Evolutionary conservation across 2,329 filamentous ascomycete species (phyloP), one percentile per base, ranked within the genome.

Genomic region (Aspergillus piperis): DNA sequence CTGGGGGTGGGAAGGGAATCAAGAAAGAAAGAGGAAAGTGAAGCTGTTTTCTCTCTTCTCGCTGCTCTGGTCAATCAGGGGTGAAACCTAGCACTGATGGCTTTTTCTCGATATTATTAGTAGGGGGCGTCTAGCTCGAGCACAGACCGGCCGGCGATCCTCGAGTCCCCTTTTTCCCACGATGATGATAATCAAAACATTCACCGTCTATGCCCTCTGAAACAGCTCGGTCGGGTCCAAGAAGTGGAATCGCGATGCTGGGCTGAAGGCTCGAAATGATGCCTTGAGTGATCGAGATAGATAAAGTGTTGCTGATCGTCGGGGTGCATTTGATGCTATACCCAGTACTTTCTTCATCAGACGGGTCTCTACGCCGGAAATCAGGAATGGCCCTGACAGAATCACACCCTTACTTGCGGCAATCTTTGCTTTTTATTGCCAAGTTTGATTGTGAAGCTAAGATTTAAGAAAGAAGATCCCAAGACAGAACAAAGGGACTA

Each of bases 61-160:
- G 19, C 25, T 11, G 41, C 25, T 11, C 25, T 50, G 25, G 42
- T 57, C 42, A 57, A 48, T 57, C 54, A 57, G 49, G 38, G 32
- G 41, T 30, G 50, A 27, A 38, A 59, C 27, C 30, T 30, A 32
- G 51, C 47, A 17, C 13, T 41, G 44, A 50, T 41, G 10, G 27
- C 11, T 50, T 49, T 49, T 56, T 36, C 42, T 32, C 36, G 3
- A 50, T 56, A 42, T 57, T 21, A 58, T 61, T 54, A 62, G 55
- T 62, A 62, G 63, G 61, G 63, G 58, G 57, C 36, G 51, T 49
- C 56, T 32, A 19, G 44, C 42, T 49, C 36, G 27, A 54, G 63
- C 61, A 65, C 61, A 65, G 63, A 63, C 64, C 62, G 50, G 52
- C 21, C 23, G 59, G 49, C 58, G 62, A 66, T 66, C 64, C 47